Base-by-base conservation (phyloP, 257 asterid genomes). In the Jasminum sambac region DNA sequence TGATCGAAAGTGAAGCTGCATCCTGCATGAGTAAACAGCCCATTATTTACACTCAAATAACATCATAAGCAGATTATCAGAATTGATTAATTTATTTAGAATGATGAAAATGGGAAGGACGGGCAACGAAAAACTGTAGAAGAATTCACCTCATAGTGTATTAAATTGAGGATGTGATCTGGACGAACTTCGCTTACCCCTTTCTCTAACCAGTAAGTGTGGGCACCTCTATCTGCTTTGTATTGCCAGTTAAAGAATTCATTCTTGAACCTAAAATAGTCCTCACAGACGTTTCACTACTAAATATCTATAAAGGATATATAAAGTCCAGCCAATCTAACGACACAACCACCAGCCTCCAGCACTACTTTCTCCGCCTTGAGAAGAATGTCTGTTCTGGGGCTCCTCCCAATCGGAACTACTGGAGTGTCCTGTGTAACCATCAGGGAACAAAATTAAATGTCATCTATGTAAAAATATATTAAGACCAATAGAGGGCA, bases 251-350 rank as follows among this genome's bases (percentile, higher is more conserved):
- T 84, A 91, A 84, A 96, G 59, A 69, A 52, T 70, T 30, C 36
- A 26, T 41, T 50, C 52, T 37, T 3, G 65, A 55, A 55, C 62
- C 2, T 8, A 7, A 50, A 50, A n/a, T 23, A 50, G 8, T 50
- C 26, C 26, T n/a, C 19, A 8, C 25, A 17, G 42, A 75, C 30
- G 34, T 19, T 42, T 30, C 25, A 59, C 10, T 68, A 72, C 71
- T 62, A 26, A 55, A 75, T 42, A 61, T 65, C 70, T 42, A 46
- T 64, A 75, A 87, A 91, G 98, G 99, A 95, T 95, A 95, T 95
- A 81, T 91, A 95, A 63, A 95, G 98, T 74, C 98, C 99, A 68
- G 99, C 96, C 75, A 95, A 82, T 89, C 99, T 88, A 77, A 91
- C 83, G 42, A 89, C 95, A 52, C 89, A 91, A 48, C 99, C 99